Conservation (phyloP, 169 alveolate genomes). For the Neospora caninum region DNA sequence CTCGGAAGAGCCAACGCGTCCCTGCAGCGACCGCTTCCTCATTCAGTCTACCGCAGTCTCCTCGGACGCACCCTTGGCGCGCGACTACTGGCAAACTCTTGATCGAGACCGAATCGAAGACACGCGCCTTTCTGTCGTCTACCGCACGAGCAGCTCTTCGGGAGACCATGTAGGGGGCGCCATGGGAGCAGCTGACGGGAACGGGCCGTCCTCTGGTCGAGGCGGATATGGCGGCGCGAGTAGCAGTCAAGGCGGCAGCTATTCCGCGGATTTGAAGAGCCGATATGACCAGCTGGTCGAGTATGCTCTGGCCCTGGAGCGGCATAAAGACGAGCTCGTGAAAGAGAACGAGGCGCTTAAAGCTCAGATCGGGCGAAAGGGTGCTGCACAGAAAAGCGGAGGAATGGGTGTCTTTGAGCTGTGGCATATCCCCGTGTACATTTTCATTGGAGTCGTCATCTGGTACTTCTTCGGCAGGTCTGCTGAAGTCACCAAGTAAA, state of each 20-base stretch:
- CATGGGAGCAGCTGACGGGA: slow-evolving; percentile 48
- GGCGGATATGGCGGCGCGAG: slow-evolving; percentile 39
- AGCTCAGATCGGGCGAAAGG: slow-evolving; percentile 27
- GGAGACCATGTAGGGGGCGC: slow-evolving; percentile 50
- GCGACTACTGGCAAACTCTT: slow-evolving; percentile 73
- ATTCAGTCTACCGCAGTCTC: slow-evolving; percentile 70
- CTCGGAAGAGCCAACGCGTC: slow-evolving; percentile 69
- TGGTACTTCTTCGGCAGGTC: slow-evolving; percentile 49
- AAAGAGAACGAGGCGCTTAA: slow-evolving; percentile 65
- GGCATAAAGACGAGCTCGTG: slow-evolving; percentile 67
- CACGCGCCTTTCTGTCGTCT: slow-evolving; percentile 70
- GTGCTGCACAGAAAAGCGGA: slow-evolving; percentile 2
- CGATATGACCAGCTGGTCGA: slow-evolving; percentile 75
- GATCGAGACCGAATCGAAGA: slow-evolving; percentile 67
- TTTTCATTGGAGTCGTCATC: slow-evolving; percentile 25
- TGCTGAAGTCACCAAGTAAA: neutral
- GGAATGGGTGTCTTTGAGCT: slow-evolving; percentile 32
- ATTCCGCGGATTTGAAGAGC: slow-evolving; percentile 41
- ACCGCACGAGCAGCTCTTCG: neutral
- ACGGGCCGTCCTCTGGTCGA: slow-evolving; percentile 19
- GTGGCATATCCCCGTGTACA: slow-evolving; percentile 47
- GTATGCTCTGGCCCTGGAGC: slow-evolving; percentile 56
- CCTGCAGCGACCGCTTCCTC: slow-evolving; percentile 72
- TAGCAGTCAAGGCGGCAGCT: slow-evolving; percentile 46
- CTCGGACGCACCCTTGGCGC: slow-evolving; percentile 60